These are phyloP conservation scores for Stevia rebaudiana DNA, from an alignment of 140 eudicot species.

Conservation along the genomic window DNA sequence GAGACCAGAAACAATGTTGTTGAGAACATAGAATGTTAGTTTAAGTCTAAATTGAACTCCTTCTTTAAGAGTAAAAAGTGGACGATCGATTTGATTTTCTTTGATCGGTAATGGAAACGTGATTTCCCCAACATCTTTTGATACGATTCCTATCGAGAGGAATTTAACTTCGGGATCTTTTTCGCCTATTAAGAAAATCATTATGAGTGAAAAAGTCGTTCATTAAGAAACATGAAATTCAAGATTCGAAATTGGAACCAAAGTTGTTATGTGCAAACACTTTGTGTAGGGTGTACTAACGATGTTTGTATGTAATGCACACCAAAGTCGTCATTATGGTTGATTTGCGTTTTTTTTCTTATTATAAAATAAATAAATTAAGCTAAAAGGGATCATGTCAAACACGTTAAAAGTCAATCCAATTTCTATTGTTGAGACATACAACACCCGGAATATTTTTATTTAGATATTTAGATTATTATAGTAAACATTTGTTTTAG, in stretches of 20 bases:
- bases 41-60: conserved; percentile 70
- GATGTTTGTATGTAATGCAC: conserved; percentile 5
- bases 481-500: too few species aligned
- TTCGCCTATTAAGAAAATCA: conserved; percentile 41
- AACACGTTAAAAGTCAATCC: not conserved
- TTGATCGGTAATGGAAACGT: conserved; percentile 51
- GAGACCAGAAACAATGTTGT: conserved; percentile 82
- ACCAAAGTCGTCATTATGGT: not conserved
- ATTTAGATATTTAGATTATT: not conserved
- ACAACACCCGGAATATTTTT: not conserved
- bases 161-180: conserved; percentile 83
- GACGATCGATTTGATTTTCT: conserved; percentile 41
- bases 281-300: conserved; percentile 2
- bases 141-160: conserved; percentile 67
- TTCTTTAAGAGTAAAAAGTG: conserved; percentile 64
- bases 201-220: not conserved
- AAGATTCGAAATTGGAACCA: not conserved
- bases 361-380: not conserved
- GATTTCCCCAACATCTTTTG: conserved; percentile 66
- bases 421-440: not conserved
- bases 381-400: not conserved
- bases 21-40: conserved; percentile 60
- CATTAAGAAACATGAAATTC: not conserved
- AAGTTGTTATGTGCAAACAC: not conserved
- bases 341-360: not conserved